Base-by-base conservation (phyloP, 2,329 filamentous ascomycete species). In the Diaporthe citriasiana region DNA sequence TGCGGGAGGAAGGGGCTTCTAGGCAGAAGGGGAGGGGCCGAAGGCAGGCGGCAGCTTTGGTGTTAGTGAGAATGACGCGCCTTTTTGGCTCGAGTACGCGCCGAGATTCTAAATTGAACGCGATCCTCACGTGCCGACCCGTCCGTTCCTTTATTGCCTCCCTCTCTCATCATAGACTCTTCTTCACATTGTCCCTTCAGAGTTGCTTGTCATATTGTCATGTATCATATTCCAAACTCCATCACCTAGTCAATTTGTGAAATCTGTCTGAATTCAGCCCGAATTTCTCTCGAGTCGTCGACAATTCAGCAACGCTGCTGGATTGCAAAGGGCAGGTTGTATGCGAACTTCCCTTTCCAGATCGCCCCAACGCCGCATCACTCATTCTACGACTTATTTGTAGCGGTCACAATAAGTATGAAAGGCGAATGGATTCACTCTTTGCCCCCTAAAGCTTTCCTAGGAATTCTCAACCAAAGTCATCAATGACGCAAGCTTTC, bases 11-110 rank as follows among this genome's bases (percentile, higher is more conserved):
- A 35, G 35, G 45, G 12, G 25, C 1, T 33, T 71, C 56, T 60
- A 63, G 70, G 70, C 70, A 71, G 56, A 71, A 38, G 70, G 45
- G 63, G 47, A 35, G 42, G 60, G 55, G 69, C n/a, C n/a, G 25
- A 12, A 38, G n/a, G 13, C 55, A 71, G 69, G 69, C 63, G 63
- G 63, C 63, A 68, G 33, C 63, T 68, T 8, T 27, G 45, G 42
- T 68, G 53, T 33, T 47, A 56, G 68, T 57, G 53, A 56, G 50
- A 27, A 55, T 63, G 70, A 71, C 70, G 70, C 70, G 70, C 70
- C 45, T 59, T 50, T 50, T 71, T 60, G 55, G 33, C 19, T 22
- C 30, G 47, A 53, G 38, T 30, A 71, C 70, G 70, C 70, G 70
- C 45, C 70, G 38, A 53, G 56, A 59, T 71, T 63, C 27, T 55